Evolutionary conservation across 2,329 filamentous ascomycete genomes (phyloP), one percentile per base, ranked within the genome.

Genomic region (Colletotrichum trifolii): DNA sequence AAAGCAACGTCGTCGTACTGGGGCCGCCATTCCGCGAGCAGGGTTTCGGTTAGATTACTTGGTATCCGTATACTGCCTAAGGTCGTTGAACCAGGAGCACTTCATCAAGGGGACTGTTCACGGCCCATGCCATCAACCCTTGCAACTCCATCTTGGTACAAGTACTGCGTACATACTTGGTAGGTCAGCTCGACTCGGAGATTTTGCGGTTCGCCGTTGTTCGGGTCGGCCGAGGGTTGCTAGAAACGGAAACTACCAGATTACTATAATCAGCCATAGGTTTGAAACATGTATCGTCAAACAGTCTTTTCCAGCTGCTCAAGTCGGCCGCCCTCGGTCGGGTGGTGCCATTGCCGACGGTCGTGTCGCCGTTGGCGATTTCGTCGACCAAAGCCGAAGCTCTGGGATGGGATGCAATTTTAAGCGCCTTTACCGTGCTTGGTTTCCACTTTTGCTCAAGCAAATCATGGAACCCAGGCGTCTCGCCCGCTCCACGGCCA

Each of bases 161-260:
- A 25, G 25, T 25, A 25, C 25, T 17, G 17, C 17, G 17, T 25
- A 17, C 36, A 11, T 25, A 49, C 46, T 48, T 15, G 42, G 62
- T 56, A 50, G 58, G 57, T 38, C 50, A 56, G 40, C 52, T 52
- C 55, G 35, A 15, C 35, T 65, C 58, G 62, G 62, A 50, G 39
- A 62, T 56, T 65, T 64, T 61, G 43, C 49, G 47, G 15, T 56
- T 53, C 25, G 35, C 17, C 35, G 52, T 40, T 62, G 25, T 11
- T 62, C 34, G 25, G 35, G 36, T 55, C 58, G 36, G 62, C 35
- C 33, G 13, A 55, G 25, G 33, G 33, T 53, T 61, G 46, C 62
- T 65, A 3, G 15, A 57, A 65, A 38, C 38, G 52, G 38, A 55
- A 62, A 38, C 39, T n/a, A 46, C 47, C 11, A 38, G 34, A 53